Percentiles rank a stretch among this genome's conserved stretches.
phyloP scores from a whole-genome alignment of 2,329 filamentous ascomycete genomes.

The Beauveria medogensis region DNA sequence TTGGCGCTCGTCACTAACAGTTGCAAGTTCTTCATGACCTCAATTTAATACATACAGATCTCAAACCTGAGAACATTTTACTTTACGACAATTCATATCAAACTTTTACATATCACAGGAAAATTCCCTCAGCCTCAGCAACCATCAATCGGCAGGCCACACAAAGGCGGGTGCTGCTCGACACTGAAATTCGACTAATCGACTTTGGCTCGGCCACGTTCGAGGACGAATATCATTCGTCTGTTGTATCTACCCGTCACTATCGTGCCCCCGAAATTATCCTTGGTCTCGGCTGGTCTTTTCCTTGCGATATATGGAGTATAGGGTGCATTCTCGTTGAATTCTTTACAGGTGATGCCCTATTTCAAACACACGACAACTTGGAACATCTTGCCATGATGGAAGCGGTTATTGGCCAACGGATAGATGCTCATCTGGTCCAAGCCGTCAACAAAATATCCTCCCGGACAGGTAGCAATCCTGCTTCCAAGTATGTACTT shows the following conservation, averaged over 20 bases:
- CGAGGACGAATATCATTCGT: slow-evolving; percentile 65
- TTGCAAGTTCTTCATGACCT: slow-evolving; percentile 80
- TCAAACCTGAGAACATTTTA: slow-evolving; percentile 65
- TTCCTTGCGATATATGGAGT: slow-evolving; percentile 66
- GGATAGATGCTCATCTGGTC: slow-evolving; percentile 52
- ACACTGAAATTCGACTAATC: slow-evolving; percentile 63
- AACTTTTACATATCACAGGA: slow-evolving; percentile 63
- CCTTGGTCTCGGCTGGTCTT: slow-evolving; percentile 62
- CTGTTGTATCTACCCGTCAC: slow-evolving; percentile 61
- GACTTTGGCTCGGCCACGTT: slow-evolving; percentile 67
- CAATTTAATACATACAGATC: slow-evolving; percentile 87
- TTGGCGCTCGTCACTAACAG: neutral
- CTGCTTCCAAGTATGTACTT: slow-evolving; percentile 53
- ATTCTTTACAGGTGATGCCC: slow-evolving; percentile 62
- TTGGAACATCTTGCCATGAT: slow-evolving; percentile 68
- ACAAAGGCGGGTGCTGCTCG: slow-evolving; percentile 55
- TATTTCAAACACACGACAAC: slow-evolving; percentile 67
- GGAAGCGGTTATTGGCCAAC: slow-evolving; percentile 56
- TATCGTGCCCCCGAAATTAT: slow-evolving; percentile 66
- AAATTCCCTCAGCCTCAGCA: slow-evolving; percentile 59
- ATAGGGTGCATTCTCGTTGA: slow-evolving; percentile 66
- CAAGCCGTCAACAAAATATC: slow-evolving; percentile 40
- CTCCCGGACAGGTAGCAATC: slow-evolving; percentile 48
- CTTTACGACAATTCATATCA: slow-evolving; percentile 58
- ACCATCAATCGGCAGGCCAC: slow-evolving; percentile 53